Evolutionary conservation across 352 stramenopile genomes (phyloP).

Genomic region (Globisporangium yorkense): DNA sequence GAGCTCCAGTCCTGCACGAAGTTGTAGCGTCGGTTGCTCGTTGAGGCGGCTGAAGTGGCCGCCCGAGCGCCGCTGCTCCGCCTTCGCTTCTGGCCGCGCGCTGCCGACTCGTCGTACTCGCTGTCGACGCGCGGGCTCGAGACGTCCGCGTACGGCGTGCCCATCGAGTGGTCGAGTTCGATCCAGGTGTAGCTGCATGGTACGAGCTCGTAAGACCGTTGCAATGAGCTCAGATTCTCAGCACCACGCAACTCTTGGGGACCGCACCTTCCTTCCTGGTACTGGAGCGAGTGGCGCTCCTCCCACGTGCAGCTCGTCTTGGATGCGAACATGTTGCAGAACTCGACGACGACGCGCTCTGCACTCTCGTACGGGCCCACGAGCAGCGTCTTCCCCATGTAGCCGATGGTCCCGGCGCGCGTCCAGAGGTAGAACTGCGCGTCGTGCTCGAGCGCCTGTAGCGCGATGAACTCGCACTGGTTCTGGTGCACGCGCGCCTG

Average conservation of each 20-base stretch:
- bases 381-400: slow-evolving; percentile 35
- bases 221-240: too few species aligned
- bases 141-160: slow-evolving; percentile 35
- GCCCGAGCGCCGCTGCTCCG: slow-evolving; percentile 1
- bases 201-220: neutral
- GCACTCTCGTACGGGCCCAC: slow-evolving; percentile 28
- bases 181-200: slow-evolving; percentile 62
- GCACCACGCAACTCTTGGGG: too few species aligned
- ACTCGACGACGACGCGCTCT: slow-evolving; percentile 38
- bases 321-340: slow-evolving; percentile 35
- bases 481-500: slow-evolving; percentile 55
- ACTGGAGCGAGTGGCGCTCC: slow-evolving; percentile 38
- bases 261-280: slow-evolving; percentile 38
- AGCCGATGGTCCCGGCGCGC: slow-evolving; percentile 37
- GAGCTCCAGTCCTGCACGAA: slow-evolving; percentile 8
- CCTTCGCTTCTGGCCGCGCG: slow-evolving; percentile 12
- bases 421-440: slow-evolving; percentile 51
- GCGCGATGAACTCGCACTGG: slow-evolving; percentile 59
- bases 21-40: neutral
- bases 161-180: slow-evolving; percentile 50
- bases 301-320: slow-evolving; percentile 56
- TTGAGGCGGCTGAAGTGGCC: neutral
- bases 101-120: slow-evolving; percentile 22
- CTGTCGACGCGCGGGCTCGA: slow-evolving; percentile 23
- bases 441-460: slow-evolving; percentile 50